Conservation (phyloP, 2,329 filamentous ascomycete genomes). For the Colletotrichum orchidophilum region DNA sequence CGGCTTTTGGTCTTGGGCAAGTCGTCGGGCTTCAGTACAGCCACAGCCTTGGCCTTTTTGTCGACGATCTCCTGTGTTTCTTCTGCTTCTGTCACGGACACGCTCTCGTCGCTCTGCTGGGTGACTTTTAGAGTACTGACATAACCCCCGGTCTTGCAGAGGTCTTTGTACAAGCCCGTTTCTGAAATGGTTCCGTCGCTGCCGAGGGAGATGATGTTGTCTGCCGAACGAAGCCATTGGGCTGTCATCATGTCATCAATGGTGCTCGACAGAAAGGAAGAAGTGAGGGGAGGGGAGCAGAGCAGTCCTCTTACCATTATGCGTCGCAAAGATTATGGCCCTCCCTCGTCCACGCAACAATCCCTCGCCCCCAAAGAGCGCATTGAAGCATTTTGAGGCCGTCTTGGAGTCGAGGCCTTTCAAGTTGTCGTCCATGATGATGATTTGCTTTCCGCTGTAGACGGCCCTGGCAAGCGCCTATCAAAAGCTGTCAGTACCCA, state of each 20-base stretch:
- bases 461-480: constrained; percentile 19
- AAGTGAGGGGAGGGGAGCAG: not conserved
- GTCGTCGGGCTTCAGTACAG: not conserved
- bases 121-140: constrained; percentile 9
- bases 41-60: not conserved
- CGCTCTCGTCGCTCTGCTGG: not conserved
- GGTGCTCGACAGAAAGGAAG: no score
- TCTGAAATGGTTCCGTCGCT: constrained; percentile 14
- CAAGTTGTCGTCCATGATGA: constrained; percentile 25
- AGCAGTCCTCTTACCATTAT: constrained; percentile 33
- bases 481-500: not conserved
- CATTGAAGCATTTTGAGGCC: constrained; percentile 7
- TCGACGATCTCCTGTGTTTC: not conserved
- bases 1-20: not conserved
- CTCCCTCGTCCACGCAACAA: constrained; percentile 44
- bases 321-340: constrained; percentile 55
- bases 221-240: constrained; percentile 12
- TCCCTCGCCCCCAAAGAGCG: not conserved
- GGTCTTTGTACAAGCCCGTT: not conserved
- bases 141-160: constrained; percentile 5
- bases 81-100: not conserved
- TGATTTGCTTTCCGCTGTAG: constrained; percentile 16
- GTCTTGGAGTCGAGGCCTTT: constrained; percentile 26
- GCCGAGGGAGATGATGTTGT: constrained; percentile 10
- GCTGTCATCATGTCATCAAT: not conserved